These are phyloP conservation scores for Pseudocercospora vitis DNA, from an alignment of 2,329 filamentous ascomycete genomes.

Conservation along the genomic window DNA sequence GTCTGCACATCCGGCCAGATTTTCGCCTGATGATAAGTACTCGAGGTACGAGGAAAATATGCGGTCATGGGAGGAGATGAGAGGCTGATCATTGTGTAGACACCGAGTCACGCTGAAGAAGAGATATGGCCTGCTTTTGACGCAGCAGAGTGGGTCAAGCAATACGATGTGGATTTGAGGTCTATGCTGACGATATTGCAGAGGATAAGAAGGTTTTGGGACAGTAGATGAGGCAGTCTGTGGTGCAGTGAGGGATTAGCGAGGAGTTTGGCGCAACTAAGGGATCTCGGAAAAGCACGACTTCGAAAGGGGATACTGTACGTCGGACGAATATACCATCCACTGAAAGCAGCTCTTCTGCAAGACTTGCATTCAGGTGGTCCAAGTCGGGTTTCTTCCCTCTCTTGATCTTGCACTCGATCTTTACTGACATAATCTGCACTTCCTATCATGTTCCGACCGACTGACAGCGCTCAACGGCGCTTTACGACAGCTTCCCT, in stretches of 20 bases:
- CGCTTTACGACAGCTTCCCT: no score
- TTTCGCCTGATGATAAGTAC: constrained; percentile 98
- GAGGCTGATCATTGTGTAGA: constrained; percentile 46
- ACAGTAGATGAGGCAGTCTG: constrained; percentile 33
- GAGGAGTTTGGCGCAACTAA: constrained; percentile 19
- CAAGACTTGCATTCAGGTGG: no score
- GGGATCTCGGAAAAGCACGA: background rate
- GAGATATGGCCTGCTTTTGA: constrained; percentile 83
- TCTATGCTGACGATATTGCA: constrained; percentile 26
- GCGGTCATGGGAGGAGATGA: background rate
- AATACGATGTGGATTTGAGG: background rate
- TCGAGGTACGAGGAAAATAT: constrained; percentile 59
- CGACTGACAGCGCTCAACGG: no score
- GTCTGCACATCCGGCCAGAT: constrained; percentile 91
- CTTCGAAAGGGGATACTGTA: background rate
- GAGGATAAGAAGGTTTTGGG: constrained; percentile 49
- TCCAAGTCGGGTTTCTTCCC: no score
- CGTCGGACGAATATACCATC: no score
- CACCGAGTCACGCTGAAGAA: constrained; percentile 95
- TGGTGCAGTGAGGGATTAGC: constrained; percentile 31
- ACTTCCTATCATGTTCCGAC: no score
- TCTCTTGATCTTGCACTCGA: no score
- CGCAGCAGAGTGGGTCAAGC: constrained; percentile 58
- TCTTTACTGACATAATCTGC: no score
- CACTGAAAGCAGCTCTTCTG: no score